Base-by-base conservation (phyloP, 2,329 filamentous ascomycete genomes). In the Arachnomyces sp. region DNA sequence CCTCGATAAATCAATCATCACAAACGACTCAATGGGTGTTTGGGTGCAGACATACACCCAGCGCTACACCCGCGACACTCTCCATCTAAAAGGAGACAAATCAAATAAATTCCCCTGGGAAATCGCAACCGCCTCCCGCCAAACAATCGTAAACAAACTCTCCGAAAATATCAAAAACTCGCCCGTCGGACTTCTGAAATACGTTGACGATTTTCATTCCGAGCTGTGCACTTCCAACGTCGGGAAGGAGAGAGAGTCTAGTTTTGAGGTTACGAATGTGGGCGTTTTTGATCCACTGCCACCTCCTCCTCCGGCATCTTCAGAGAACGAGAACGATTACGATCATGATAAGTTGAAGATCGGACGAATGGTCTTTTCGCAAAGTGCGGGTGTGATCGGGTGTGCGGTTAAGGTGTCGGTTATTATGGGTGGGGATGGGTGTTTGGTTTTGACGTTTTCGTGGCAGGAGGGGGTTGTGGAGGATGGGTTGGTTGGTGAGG, bases 211-310 rank as follows among this genome's bases (percentile, higher is more conserved):
- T 38, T 60, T 64, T 29, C 59, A 56, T 9, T 33, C 60, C 3
- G 57, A 59, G 1, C 53, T 64, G 9, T 63, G 68, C 31, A 39
- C 50, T 3, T 53, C 56, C 0, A 60, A 62, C 36, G 14, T 68
- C 2, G 69, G 68, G 3, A 60, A 62, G 32, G 48, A 56, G 3
- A 54, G 71, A 2, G 52, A 49, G 1, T 48, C 51, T 12, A 62
- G 57, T 7, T 68, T 64, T 15, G 69, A 73, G 45, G 41, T 73
- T 6, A 71, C 69, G 0, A 73, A 71, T 48, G 39, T 73, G 3
- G 71, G 70, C 0, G 50, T 62, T 2, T 55, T 66, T 34, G 48
- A 48, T 11, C 7, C 25, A 3, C 17, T 31, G 25, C 31, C 49
- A 9, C 37, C 28, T 11, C 7, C 25, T 3, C 17, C 33, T 18